Conservation (phyloP, 1,284 basidiomycete genomes). For the Moesziomyces sp. region DNA sequence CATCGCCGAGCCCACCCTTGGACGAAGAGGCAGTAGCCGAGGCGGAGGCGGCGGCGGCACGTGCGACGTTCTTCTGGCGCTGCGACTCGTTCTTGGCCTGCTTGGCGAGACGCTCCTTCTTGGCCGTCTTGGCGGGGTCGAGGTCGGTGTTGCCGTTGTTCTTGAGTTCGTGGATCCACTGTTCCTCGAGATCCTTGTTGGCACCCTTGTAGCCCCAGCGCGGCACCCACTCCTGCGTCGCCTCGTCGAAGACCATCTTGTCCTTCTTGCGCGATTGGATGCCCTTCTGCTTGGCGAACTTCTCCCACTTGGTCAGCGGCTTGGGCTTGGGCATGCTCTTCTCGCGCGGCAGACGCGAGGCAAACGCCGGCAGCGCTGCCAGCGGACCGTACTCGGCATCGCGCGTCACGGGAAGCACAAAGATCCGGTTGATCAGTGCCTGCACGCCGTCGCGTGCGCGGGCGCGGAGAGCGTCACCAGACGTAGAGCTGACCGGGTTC, state of each 20-base stretch:
- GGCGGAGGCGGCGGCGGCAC: constrained; percentile 56
- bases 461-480: constrained; percentile 80
- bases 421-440: constrained; percentile 81
- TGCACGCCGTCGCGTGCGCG: constrained; percentile 89
- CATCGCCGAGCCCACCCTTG: constrained; percentile 29
- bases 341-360: constrained; percentile 83
- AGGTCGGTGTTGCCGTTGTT: constrained; percentile 77
- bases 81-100: constrained; percentile 88
- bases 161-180: constrained; percentile 93
- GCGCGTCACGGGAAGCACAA: constrained; percentile 80
- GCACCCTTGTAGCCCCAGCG: constrained; percentile 84
- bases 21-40: constrained; percentile 2
- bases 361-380: constrained; percentile 77
- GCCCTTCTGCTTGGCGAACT: constrained; percentile 92
- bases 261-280: constrained; percentile 81
- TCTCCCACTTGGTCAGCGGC: constrained; percentile 94
- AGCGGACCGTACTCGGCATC: constrained; percentile 82
- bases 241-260: constrained; percentile 91
- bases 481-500: constrained; percentile 83
- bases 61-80: constrained; percentile 80
- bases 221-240: constrained; percentile 89
- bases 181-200: constrained; percentile 86
- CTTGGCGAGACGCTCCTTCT: constrained; percentile 81
- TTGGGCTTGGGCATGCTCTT: constrained; percentile 94
- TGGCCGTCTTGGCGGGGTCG: constrained; percentile 82